Base-by-base conservation (phyloP, 768 basidiomycete species). In the Postia placenta region DNA sequence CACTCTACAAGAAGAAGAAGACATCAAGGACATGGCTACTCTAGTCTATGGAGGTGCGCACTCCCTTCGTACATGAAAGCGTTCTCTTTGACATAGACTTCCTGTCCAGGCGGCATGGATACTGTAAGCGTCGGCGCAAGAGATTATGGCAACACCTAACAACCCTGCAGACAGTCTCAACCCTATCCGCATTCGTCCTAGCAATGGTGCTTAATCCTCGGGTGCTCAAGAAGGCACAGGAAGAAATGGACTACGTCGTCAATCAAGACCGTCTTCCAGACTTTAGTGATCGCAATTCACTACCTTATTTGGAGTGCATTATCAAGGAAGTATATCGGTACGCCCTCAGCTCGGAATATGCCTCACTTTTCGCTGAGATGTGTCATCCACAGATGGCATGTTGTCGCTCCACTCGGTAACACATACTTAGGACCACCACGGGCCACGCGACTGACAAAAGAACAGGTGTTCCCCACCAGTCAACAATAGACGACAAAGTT, bases 281-380 rank as follows among this genome's bases (percentile, higher is more conserved):
- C 12, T 65, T 66, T 47, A 56, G 56, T 12, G 73, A 74, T 48
- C 57, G 67, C 26, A 58, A 59, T 5, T 57, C 58, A 4, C 58
- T 74, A 22, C 73, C 72, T 0, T 72, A 69, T 48, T 55, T 67
- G 4, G 65, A 68, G 22, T 67, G 69, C 1, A 38, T 74, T 15
- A 60, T 58, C 19, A 60, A 65, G 24, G 72, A 73, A 47, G 61
- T 69, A 15, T 42, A 41, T 11, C 25, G 48, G 48, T 49, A 33
- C n/a, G 41, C 5, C 27, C 3, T 33, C 24, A 15, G 12, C 41
- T 42, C 7, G 19, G 41, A 23, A 12, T 39, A 39, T 4, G 37
- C 37, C n/a, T 39, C 37, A 39, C 15, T n/a, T 39, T 5, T n/a
- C 33, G n/a, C 33, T 9, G 9, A 39, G 37, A 6, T n/a, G 37